phyloP scores from a whole-genome alignment of 2,329 filamentous ascomycete genomes.

The Phoma herbarum region DNA sequence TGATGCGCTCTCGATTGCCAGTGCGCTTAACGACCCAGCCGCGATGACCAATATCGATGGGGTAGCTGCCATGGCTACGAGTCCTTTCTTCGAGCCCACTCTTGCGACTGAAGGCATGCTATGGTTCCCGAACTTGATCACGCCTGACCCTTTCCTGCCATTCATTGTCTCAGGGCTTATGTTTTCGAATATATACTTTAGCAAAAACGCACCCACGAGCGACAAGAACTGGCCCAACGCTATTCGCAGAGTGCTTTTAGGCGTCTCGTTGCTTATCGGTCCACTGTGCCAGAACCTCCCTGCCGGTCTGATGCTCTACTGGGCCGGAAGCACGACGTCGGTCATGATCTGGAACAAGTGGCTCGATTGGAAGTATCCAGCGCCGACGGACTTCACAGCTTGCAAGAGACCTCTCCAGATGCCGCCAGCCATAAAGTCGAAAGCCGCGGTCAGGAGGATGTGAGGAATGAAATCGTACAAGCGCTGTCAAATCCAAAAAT shows the following conservation, averaged over 20 bases:
- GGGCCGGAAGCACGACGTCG: conserved; percentile 46
- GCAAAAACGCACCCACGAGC: conserved; percentile 32
- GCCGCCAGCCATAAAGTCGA: conserved; percentile 23
- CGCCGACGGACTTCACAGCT: conserved; percentile 31
- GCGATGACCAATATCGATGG: conserved; percentile 16
- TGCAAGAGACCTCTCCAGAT: conserved; percentile 44
- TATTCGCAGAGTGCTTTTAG: conserved; percentile 39
- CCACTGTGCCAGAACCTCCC: conserved; percentile 49
- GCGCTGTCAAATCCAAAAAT: not conserved
- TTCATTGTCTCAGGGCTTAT: conserved; percentile 59
- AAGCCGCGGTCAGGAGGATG: not conserved
- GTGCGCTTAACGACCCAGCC: not conserved
- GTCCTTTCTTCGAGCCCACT: conserved; percentile 56
- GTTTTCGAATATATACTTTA: conserved; percentile 56
- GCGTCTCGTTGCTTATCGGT: conserved; percentile 43
- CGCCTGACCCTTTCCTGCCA: conserved; percentile 63
- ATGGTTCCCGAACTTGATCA: conserved; percentile 67
- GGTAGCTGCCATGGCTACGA: conserved; percentile 17
- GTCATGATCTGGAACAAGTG: conserved; percentile 47
- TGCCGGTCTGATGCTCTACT: conserved; percentile 55
- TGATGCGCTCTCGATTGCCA: not conserved
- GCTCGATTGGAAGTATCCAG: conserved; percentile 44
- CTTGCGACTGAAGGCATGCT: conserved; percentile 65
- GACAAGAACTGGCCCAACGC: conserved; percentile 27
- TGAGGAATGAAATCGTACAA: not conserved